Percentiles rank a stretch among this genome's conserved stretches.
phyloP scores from a whole-genome alignment of 2,329 filamentous ascomycete genomes.

The Pestalotiopsis sp. region DNA sequence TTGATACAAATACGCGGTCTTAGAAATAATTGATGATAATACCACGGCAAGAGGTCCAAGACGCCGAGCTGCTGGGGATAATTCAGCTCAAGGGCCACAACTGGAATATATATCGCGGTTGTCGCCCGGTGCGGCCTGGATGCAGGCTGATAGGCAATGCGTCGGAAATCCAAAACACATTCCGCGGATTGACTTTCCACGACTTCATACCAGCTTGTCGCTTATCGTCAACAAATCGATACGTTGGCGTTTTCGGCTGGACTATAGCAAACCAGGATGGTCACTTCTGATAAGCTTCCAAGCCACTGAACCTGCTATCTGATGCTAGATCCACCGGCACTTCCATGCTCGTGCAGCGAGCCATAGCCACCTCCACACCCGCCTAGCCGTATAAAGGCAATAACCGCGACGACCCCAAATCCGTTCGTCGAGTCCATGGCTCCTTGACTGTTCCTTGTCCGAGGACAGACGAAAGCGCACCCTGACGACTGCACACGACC shows the following conservation, averaged over 20 bases:
- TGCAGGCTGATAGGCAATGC: not conserved
- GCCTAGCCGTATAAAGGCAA: conserved; percentile 3
- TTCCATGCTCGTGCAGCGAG: not conserved
- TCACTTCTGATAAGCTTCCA: not conserved
- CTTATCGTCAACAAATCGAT: not conserved
- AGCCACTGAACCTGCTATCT: not conserved
- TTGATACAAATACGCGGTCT: no score
- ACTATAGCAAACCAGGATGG: not conserved
- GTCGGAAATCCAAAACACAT: not conserved
- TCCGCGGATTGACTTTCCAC: not conserved
- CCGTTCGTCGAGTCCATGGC: not conserved
- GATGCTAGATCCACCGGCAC: not conserved
- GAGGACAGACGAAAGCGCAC: not conserved
- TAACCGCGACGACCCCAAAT: not conserved
- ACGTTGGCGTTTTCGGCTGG: not conserved
- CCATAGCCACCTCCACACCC: not conserved
- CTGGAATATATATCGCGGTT: not conserved
- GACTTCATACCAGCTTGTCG: not conserved
- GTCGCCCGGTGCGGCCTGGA: not conserved
- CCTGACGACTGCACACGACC: not conserved
- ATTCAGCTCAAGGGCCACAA: not conserved
- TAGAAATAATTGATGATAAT: not conserved
- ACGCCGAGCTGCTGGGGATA: not conserved
- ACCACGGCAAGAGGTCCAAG: not conserved
- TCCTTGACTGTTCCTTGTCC: not conserved